A percentile compares a stretch with the other conserved stretches of the same genome.
These are phyloP conservation scores for Vanrija sp. DNA, from an alignment of 1,284 basidiomycete species.

Conservation along the genomic window DNA sequence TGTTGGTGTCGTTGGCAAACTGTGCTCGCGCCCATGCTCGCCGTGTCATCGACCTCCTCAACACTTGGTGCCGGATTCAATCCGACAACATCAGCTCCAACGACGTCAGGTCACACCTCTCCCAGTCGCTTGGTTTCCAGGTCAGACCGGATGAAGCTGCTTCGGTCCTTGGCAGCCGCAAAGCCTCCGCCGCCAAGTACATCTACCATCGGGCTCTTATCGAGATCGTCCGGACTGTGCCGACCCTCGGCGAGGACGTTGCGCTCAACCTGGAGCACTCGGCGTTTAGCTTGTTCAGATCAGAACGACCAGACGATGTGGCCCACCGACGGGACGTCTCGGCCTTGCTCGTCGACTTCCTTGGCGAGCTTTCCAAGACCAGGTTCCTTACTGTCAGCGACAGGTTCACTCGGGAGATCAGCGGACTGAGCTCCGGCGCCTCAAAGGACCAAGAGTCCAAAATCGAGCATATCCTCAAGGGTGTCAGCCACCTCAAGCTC, in stretches of 20 bases:
- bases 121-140: conserved; percentile 35
- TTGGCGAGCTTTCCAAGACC: conserved; percentile 74
- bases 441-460: conserved; percentile 72
- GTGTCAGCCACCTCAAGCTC: conserved; percentile 72
- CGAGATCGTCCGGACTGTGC: conserved; percentile 65
- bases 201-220: conserved; percentile 82
- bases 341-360: conserved; percentile 71
- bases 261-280: conserved; percentile 76
- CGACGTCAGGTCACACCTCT: conserved; percentile 38
- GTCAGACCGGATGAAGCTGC: conserved; percentile 55
- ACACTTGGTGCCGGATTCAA: conserved; percentile 79
- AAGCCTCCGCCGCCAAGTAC: conserved; percentile 71
- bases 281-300: conserved; percentile 78
- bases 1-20: conserved; percentile 75
- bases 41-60: conserved; percentile 78
- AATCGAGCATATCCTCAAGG: conserved; percentile 75
- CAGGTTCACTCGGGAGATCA: conserved; percentile 74
- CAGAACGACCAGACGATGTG: conserved; percentile 58
- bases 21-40: conserved; percentile 80
- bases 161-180: conserved; percentile 66
- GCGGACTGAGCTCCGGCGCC: conserved; percentile 65
- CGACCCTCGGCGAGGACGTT: conserved; percentile 67
- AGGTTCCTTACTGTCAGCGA: conserved; percentile 85
- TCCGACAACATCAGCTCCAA: conserved; percentile 60
- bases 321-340: conserved; percentile 74